Evolutionary conservation across 495 filamentous ascomycete species (phyloP).

Genomic region (Hypomontagnella submonticulosa): DNA sequence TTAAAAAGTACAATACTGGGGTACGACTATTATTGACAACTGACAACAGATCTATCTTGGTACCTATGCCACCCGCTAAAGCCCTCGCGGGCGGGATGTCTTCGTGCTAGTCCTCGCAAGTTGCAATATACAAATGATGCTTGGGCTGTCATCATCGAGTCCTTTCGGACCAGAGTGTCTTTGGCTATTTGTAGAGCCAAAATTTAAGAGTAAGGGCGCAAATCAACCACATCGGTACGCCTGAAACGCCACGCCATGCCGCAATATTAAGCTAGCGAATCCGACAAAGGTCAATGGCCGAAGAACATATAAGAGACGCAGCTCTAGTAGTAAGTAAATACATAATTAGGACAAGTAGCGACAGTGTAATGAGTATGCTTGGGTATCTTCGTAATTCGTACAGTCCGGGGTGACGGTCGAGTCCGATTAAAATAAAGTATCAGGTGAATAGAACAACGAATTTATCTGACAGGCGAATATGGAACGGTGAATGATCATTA

Average conservation of each 20-base stretch:
- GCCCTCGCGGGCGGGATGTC: slow-evolving; percentile 35
- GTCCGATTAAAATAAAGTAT: slow-evolving; percentile 38
- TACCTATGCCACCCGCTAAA: slow-evolving; percentile 7
- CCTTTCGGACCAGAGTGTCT: slow-evolving; percentile 16
- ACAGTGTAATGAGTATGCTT: slow-evolving; percentile 38
- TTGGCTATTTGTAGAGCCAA: slow-evolving; percentile 6
- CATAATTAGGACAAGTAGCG: slow-evolving; percentile 46
- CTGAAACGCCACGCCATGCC: slow-evolving; percentile 35
- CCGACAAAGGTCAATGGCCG: slow-evolving; percentile 7
- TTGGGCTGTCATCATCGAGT: slow-evolving; percentile 23
- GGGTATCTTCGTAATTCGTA: slow-evolving; percentile 48
- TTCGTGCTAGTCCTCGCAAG: slow-evolving; percentile 17
- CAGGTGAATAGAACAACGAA: neutral
- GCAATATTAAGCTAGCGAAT: slow-evolving; percentile 30
- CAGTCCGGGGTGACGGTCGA: slow-evolving; percentile 30
- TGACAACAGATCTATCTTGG: slow-evolving; percentile 30
- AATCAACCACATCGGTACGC: slow-evolving; percentile 27
- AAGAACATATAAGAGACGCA: slow-evolving; percentile 16
- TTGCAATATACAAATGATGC: slow-evolving; percentile 26
- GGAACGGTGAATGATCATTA: slow-evolving; percentile 2
- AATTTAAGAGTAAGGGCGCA: neutral
- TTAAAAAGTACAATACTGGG: neutral
- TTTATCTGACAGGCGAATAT: too few species aligned
- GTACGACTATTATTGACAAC: slow-evolving; percentile 30
- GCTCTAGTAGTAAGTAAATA: slow-evolving; percentile 45